These are phyloP conservation scores for Arthroderma sp. DNA, from an alignment of 2,329 filamentous ascomycete species.

Conservation along the genomic window DNA sequence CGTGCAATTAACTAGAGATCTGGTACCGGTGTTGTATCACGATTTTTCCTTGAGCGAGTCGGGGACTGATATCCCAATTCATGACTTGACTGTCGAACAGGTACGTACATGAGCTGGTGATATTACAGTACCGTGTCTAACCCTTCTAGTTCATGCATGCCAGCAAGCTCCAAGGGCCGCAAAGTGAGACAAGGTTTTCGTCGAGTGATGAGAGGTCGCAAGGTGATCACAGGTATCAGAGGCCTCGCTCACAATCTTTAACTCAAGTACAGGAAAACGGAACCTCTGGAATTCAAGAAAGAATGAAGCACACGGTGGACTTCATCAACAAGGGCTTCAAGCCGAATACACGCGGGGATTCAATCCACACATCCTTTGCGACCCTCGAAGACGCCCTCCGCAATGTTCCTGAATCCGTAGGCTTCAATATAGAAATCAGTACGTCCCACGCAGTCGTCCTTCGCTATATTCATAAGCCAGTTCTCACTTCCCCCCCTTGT, in stretches of 20 bases:
- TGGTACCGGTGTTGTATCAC: constrained; percentile 29
- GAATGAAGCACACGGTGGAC: constrained; percentile 28
- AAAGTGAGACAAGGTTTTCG: too few relatives aligned
- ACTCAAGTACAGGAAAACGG: constrained; percentile 7
- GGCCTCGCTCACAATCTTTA: constrained; percentile 14
- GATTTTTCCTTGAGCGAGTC: constrained; percentile 32
- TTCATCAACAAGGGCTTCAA: constrained; percentile 28
- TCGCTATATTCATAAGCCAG: not conserved
- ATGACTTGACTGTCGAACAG: constrained; percentile 28
- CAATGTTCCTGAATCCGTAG: constrained; percentile 23
- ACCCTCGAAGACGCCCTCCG: constrained; percentile 27
- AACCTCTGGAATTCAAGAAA: constrained; percentile 10
- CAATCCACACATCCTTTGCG: constrained; percentile 26
- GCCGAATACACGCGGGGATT: constrained; percentile 26
- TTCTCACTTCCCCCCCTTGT: not conserved
- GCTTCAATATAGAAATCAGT: constrained; percentile 32
- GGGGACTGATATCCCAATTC: constrained; percentile 29
- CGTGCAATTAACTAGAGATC: constrained; percentile 31
- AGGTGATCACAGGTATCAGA: constrained; percentile 3
- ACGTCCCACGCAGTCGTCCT: constrained; percentile 7
- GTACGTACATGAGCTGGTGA: constrained; percentile 7
- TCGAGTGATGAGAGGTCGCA: not conserved
- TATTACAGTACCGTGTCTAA: constrained; percentile 3
- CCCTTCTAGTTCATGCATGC: constrained; percentile 18
- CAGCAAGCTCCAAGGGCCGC: constrained; percentile 13